These are phyloP conservation scores for Apostasia ramifera DNA, from an alignment of 106 monocot species.

Conservation along the genomic window DNA sequence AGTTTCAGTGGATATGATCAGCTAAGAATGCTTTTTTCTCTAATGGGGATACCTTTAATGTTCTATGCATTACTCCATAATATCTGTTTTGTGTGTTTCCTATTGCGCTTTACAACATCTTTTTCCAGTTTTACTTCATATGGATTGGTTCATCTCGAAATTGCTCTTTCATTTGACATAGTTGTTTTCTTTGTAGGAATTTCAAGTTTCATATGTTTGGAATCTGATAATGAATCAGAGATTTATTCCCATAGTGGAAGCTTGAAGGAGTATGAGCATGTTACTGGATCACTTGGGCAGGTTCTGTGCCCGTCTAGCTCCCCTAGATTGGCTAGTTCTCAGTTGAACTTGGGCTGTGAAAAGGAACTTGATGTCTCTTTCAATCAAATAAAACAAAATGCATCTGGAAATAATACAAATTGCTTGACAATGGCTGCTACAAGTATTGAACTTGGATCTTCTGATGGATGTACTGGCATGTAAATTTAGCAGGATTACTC, in stretches of 20 bases:
- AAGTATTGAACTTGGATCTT: background rate
- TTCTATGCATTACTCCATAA: no score
- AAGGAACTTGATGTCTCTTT: slow-evolving; percentile 7
- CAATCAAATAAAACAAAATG: slow-evolving; percentile 1
- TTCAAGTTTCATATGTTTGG: slow-evolving; percentile 47
- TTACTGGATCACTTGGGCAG: background rate
- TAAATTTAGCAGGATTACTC: background rate
- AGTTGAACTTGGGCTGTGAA: background rate
- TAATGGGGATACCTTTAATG: no score
- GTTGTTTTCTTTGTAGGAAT: slow-evolving; percentile 22
- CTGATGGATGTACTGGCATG: slow-evolving; percentile 19
- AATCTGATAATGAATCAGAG: slow-evolving; percentile 56
- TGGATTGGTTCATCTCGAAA: background rate
- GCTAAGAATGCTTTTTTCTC: no score
- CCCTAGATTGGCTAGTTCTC: background rate
- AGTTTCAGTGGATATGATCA: no score
- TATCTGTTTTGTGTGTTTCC: no score
- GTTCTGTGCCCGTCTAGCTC: background rate
- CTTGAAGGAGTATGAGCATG: background rate
- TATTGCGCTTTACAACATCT: no score
- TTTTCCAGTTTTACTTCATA: background rate
- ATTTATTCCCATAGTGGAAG: slow-evolving; percentile 4
- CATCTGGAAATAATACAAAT: slow-evolving; percentile 4
- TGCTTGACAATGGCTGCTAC: background rate
- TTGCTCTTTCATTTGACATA: background rate